A percentile compares a stretch with the other conserved stretches of the same genome.
Conservation (phyloP, 257 asterid species). For the Petunia axillaris region DNA sequence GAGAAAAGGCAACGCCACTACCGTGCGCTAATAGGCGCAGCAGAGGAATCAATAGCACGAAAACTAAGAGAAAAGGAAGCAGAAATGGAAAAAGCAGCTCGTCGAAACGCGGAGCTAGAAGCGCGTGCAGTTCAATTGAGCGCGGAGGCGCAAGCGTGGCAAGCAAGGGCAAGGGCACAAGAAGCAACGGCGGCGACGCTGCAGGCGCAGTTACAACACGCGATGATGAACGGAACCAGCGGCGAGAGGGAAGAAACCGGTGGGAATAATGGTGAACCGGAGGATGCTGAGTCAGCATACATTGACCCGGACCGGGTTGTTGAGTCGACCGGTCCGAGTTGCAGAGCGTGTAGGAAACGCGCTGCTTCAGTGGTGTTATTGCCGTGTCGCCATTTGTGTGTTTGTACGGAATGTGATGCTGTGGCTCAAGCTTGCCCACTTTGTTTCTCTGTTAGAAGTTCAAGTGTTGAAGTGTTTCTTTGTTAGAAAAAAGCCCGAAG, state of each 20-base stretch:
- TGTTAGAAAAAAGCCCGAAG: constrained; percentile 22
- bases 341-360: constrained; percentile 44
- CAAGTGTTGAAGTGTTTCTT: constrained; percentile 49
- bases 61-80: constrained; percentile 45
- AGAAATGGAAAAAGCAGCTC: constrained; percentile 43
- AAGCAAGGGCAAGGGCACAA: constrained; percentile 44
- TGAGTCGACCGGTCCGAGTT: constrained; percentile 39
- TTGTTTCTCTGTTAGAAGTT: constrained; percentile 43
- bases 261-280: constrained; percentile 41
- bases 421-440: constrained; percentile 50
- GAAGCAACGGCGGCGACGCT: constrained; percentile 47
- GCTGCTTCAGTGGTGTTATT: constrained; percentile 47
- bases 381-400: constrained; percentile 56
- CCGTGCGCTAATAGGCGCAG: constrained; percentile 37
- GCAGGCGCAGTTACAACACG: constrained; percentile 47
- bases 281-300: constrained; percentile 58
- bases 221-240: too few relatives aligned
- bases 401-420: constrained; percentile 45
- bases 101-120: constrained; percentile 44
- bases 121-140: constrained; percentile 43
- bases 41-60: constrained; percentile 42
- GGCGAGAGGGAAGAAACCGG: too few relatives aligned
- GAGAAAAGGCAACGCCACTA: constrained; percentile 48
- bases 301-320: constrained; percentile 57
- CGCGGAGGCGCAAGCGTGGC: constrained; percentile 51